A percentile compares a stretch with the other conserved stretches of the same genome.
Evolutionary conservation across 345 rosid species (phyloP).

Genomic region (Microthlaspi erraticum): DNA sequence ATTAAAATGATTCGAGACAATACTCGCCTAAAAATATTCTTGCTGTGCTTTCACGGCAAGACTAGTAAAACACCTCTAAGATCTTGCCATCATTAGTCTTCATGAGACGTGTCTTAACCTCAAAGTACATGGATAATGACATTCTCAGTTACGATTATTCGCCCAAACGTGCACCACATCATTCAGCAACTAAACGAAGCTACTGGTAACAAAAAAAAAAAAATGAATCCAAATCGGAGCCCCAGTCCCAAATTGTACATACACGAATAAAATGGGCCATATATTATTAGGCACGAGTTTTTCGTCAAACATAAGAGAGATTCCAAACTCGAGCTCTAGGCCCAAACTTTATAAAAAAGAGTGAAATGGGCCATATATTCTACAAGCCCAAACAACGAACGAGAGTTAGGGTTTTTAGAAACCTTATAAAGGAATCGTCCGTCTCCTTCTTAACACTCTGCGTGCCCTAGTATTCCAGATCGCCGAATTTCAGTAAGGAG

Average conservation of each 20-base stretch:
- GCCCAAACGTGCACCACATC: no score
- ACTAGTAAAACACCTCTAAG: constrained; percentile 8
- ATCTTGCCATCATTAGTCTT: neutral
- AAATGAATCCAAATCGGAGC: neutral
- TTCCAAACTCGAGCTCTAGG: neutral
- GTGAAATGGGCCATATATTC: neutral
- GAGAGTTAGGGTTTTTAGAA: constrained; percentile 27
- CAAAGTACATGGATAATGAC: neutral
- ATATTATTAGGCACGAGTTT: no score
- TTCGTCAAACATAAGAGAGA: no score
- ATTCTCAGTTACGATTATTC: neutral
- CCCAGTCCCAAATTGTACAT: neutral
- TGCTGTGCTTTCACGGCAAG: constrained; percentile 24
- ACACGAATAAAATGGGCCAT: neutral
- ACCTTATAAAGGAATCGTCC: neutral
- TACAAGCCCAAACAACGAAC: neutral
- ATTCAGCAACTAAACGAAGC: neutral
- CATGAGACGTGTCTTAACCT: neutral
- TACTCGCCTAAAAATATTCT: constrained; percentile 1
- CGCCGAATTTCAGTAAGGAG: constrained; percentile 33
- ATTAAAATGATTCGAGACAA: constrained; percentile 23
- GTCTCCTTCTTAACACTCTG: neutral
- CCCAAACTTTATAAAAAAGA: neutral
- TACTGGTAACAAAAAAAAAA: neutral
- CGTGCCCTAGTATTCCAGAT: constrained; percentile 33